phyloP scores from a whole-genome alignment of 2,329 filamentous ascomycete genomes.

The Verticillium nonalfalfae region DNA sequence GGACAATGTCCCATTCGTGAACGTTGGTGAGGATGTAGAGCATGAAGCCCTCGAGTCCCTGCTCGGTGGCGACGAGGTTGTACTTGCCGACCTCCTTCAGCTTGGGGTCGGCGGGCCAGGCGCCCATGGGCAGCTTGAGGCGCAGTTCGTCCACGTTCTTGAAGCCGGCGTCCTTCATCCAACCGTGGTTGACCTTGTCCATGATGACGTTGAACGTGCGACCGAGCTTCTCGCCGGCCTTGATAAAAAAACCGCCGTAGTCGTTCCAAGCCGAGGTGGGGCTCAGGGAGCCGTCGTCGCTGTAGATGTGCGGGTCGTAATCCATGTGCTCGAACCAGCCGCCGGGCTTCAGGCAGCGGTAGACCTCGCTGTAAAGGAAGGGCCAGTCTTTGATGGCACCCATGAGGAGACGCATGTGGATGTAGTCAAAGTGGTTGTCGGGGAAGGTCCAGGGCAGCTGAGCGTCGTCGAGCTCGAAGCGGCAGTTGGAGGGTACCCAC shows the following conservation, averaged over 20 bases:
- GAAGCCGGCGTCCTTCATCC: constrained; percentile 28
- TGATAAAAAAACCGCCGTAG: constrained; percentile 12
- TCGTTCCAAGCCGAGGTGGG: constrained; percentile 18
- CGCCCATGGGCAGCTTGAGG: constrained; percentile 36
- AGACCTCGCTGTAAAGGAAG: constrained; percentile 25
- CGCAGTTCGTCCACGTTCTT: constrained; percentile 28
- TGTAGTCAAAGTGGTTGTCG: constrained; percentile 44
- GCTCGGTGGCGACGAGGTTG: constrained; percentile 18
- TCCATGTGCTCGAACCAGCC: constrained; percentile 25
- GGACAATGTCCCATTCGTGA: neutral
- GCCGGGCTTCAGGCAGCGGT: constrained; percentile 28
- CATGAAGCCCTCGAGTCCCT: constrained; percentile 19
- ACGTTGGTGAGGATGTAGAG: constrained; percentile 1
- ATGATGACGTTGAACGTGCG: constrained; percentile 16
- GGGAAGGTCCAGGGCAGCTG: constrained; percentile 41
- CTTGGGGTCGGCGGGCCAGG: constrained; percentile 38
- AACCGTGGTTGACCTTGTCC: constrained; percentile 12
- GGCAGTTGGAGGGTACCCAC: constrained; percentile 21
- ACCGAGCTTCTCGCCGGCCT: constrained; percentile 17
- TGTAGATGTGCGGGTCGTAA: constrained; percentile 11
- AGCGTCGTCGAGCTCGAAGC: constrained; percentile 53
- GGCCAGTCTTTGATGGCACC: constrained; percentile 16
- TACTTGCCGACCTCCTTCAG: constrained; percentile 33
- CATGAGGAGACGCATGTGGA: constrained; percentile 44
- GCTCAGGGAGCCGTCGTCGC: neutral